phyloP scores from a whole-genome alignment of 1,139 yeast species.

The Saccharomyces uvarum region DNA sequence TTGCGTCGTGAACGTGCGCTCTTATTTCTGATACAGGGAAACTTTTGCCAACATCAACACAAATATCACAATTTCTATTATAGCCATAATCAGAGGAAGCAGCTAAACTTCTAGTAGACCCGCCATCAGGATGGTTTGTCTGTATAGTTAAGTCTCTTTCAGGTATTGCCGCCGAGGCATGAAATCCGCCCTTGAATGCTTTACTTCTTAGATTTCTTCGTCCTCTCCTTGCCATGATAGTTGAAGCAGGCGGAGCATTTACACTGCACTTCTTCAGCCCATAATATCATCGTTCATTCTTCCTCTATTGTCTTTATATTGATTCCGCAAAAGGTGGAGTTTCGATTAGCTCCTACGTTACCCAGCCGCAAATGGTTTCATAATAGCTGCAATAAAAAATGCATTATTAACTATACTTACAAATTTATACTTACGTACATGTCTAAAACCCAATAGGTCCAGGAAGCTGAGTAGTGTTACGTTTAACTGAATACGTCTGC shows the following conservation, averaged over 20 bases:
- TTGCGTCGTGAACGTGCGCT: slow-evolving; percentile 9
- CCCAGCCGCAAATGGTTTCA: neutral
- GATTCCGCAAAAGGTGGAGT: too few relatives aligned
- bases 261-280: too few relatives aligned
- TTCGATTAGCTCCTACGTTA: neutral
- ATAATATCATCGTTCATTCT: too few relatives aligned
- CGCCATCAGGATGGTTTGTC: neutral
- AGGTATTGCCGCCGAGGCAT: too few relatives aligned
- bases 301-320: too few relatives aligned
- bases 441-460: slow-evolving; percentile 2
- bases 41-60: too few relatives aligned
- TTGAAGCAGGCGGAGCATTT: too few relatives aligned
- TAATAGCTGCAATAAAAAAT: neutral
- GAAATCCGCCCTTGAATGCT: too few relatives aligned
- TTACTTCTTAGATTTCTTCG: too few relatives aligned
- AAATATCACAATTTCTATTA: too few relatives aligned
- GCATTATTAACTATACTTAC: neutral
- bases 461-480: neutral
- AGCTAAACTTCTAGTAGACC: neutral
- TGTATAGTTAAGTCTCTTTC: neutral
- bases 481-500: slow-evolving; percentile 58
- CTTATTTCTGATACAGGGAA: slow-evolving; percentile 1
- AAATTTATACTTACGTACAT: neutral
- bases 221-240: too few relatives aligned
- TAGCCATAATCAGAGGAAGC: too few relatives aligned